Percentiles rank a stretch among this genome's conserved stretches.
Conservation (phyloP, 768 basidiomycete genomes). For the Lyophyllum semitale region DNA sequence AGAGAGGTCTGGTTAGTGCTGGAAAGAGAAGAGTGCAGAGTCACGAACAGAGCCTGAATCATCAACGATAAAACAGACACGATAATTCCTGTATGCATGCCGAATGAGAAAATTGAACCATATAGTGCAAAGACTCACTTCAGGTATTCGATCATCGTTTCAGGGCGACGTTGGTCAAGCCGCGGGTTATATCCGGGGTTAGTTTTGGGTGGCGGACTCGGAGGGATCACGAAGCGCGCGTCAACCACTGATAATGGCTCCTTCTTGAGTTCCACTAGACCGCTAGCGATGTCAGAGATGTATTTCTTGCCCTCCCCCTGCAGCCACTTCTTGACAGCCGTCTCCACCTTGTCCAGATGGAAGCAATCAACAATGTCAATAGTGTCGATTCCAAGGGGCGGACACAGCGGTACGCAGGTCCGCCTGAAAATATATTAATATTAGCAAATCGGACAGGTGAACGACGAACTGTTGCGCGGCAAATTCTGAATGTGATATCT, state of each 20-base stretch:
- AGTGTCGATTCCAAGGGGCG: conserved; percentile 15
- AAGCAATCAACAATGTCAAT: conserved; percentile 21
- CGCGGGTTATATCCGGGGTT: conserved; percentile 25
- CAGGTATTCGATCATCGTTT: conserved; percentile 23
- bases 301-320: conserved; percentile 4
- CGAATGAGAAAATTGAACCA: not conserved
- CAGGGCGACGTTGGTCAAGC: conserved; percentile 26
- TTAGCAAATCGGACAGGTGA: too few relatives aligned
- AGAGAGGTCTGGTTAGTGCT: not conserved
- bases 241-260: conserved; percentile 8
- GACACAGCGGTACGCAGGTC: conserved; percentile 15
- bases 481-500: conserved; percentile 10
- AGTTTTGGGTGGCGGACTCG: conserved; percentile 16
- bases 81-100: conserved; percentile 21
- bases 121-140: conserved; percentile 15
- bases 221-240: conserved; percentile 18
- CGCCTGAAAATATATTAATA: not conserved
- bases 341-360: conserved; percentile 13
- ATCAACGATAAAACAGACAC: conserved; percentile 29
- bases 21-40: not conserved
- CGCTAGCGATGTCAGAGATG: conserved; percentile 1
- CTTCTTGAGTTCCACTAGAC: conserved; percentile 12
- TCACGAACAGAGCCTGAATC: conserved; percentile 29
- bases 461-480: conserved; percentile 5
- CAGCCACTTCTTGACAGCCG: conserved; percentile 12